Evolutionary conservation across 768 basidiomycete genomes (phyloP), one percentile per base, ranked within the genome.

Genomic region (Tricholoma terreum): DNA sequence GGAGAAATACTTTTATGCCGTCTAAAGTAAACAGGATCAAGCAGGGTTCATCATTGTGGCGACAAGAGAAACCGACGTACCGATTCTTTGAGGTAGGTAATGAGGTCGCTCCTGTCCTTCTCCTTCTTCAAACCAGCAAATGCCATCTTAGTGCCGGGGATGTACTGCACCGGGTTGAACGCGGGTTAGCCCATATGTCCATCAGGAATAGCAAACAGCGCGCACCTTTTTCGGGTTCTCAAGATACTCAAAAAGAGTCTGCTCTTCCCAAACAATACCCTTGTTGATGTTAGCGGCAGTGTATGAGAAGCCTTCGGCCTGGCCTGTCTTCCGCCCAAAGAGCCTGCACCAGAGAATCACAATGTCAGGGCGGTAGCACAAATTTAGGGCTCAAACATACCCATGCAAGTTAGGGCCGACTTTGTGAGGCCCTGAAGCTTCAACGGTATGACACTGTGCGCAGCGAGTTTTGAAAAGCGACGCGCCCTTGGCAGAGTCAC

Each of bases 121-220:
- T 92, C 92, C 85, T 98, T 98, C 88, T 98, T 98, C 72, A 98
- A 77, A 67, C 96, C 96, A 63, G 94, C 94, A 66, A 97, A 98
- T 57, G 94, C 95, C 95, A 98, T 98, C 80, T 96, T 97, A 51
- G 95, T 97, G 49, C 95, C 94, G 36, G 92, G 92, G 63, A 95
- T 95, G 78, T 94, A 94, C 90, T 92, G 58, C 1, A 45, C 45
- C 17, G 30, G 14, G 31, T 19, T 24, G 21, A 6, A 30, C 34
- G 62, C 12, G 63, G 33, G 24, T 38, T 57, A 24, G 35, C 55
- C 15, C 27, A 27, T 12, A 2, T 4, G 24, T 22, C 9, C 17
- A 0, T 15, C 7, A 24, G 9, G 0, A 27, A 40, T n/a, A 7
- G 11, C 15, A 30, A 21, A 17, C 1, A 19, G 35, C 31, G 73